Percentiles rank a stretch among this genome's conserved stretches.
These are phyloP conservation scores for Sophora flavescens DNA, from an alignment of 306 rosid species.

Conservation along the genomic window DNA sequence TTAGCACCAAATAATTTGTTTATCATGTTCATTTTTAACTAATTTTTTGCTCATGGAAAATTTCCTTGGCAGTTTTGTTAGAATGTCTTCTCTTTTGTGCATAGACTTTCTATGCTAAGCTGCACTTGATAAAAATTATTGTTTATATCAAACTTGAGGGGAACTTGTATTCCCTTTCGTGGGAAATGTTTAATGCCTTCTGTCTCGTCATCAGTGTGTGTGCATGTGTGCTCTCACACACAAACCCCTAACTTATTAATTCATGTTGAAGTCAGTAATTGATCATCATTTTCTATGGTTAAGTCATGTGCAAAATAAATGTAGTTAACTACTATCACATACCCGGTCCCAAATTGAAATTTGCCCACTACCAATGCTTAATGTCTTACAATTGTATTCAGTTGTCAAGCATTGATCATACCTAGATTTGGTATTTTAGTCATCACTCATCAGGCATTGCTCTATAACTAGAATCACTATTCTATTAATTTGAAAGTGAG, in stretches of 20 bases:
- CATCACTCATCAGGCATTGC: no score
- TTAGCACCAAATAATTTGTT: conserved; percentile 11
- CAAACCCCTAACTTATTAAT: neutral
- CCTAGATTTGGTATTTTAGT: conserved; percentile 5
- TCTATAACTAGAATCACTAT: neutral
- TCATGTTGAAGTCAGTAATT: neutral
- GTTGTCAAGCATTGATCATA: no score
- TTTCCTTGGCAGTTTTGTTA: conserved; percentile 18
- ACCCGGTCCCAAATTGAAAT: no score
- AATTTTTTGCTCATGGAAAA: conserved; percentile 13
- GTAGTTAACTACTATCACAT: no score
- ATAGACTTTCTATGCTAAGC: conserved; percentile 24
- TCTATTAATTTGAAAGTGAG: no score
- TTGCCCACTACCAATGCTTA: no score
- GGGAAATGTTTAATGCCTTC: neutral
- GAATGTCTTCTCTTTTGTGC: conserved; percentile 16
- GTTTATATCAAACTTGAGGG: neutral
- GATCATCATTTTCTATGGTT: no score
- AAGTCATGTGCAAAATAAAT: no score
- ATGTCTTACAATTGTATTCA: no score
- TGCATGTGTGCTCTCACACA: neutral
- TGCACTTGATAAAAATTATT: neutral
- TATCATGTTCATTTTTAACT: conserved; percentile 15
- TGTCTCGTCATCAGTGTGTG: neutral
- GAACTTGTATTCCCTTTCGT: neutral